Evolutionary conservation across 306 rosid species (phyloP).

Genomic region (Senna tora): DNA sequence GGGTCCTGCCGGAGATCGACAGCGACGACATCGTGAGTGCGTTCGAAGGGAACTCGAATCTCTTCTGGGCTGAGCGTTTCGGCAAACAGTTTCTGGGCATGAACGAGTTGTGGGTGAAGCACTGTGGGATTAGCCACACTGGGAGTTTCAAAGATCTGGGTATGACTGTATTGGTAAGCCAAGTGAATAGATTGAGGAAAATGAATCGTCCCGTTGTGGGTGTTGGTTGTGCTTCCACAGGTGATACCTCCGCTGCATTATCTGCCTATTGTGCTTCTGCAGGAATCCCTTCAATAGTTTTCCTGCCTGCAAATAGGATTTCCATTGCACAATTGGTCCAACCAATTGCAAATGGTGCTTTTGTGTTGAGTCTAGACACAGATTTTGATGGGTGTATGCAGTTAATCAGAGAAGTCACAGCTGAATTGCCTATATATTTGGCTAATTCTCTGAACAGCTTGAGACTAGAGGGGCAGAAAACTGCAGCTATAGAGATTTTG

Average conservation of each 20-base stretch:
- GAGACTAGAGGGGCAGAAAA: constrained; percentile 62
- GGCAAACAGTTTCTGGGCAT: constrained; percentile 57
- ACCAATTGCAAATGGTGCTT: constrained; percentile 62
- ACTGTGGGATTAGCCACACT: constrained; percentile 63
- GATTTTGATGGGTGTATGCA: constrained; percentile 70
- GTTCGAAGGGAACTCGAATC: constrained; percentile 61
- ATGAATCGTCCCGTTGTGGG: constrained; percentile 56
- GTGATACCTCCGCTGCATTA: constrained; percentile 61
- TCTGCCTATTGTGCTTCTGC: constrained; percentile 61
- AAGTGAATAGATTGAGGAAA: constrained; percentile 57
- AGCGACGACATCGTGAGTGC: constrained; percentile 59
- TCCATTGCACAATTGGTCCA: constrained; percentile 61
- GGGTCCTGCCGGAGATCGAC: constrained; percentile 68
- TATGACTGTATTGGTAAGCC: constrained; percentile 67
- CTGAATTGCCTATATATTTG: constrained; percentile 56
- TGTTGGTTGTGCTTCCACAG: constrained; percentile 66
- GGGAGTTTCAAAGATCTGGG: constrained; percentile 71
- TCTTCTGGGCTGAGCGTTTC: constrained; percentile 68
- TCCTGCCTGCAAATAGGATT: constrained; percentile 52
- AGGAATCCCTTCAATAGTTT: constrained; percentile 56
- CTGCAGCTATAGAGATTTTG: constrained; percentile 63
- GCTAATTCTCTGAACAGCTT: constrained; percentile 57
- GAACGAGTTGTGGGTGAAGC: constrained; percentile 69
- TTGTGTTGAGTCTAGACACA: constrained; percentile 60
- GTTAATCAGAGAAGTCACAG: constrained; percentile 54